Percentiles rank a stretch among this genome's conserved stretches.
Evolutionary conservation across 306 rosid species (phyloP).

Genomic region (Crotalaria pallida): DNA sequence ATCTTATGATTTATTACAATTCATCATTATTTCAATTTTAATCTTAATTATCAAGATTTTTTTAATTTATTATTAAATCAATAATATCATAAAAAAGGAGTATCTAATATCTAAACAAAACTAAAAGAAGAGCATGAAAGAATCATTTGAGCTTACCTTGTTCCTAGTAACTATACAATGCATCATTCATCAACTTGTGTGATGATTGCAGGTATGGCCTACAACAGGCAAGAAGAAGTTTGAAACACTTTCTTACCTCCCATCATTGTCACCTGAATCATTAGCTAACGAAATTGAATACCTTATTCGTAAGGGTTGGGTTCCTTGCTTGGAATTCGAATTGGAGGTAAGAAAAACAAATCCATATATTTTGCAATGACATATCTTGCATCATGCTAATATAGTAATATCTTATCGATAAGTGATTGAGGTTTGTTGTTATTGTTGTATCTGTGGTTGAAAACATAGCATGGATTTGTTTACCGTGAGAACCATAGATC

Average conservation of each 20-base stretch:
- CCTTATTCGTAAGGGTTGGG: conserved; percentile 40
- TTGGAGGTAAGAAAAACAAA: conserved; percentile 6
- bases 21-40: no score
- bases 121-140: neutral
- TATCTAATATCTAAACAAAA: no score
- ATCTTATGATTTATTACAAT: no score
- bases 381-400: no score
- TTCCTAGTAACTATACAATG: no score
- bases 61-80: no score
- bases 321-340: conserved; percentile 64
- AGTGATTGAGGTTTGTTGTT: no score
- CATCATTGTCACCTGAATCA: neutral
- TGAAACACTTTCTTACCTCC: conserved; percentile 70
- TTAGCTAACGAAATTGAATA: conserved; percentile 17
- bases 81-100: no score
- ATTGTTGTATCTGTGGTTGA: neutral
- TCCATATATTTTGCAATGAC: neutral
- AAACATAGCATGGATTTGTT: conserved; percentile 21
- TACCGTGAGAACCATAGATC: conserved; percentile 45
- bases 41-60: no score
- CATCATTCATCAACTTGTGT: no score
- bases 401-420: no score
- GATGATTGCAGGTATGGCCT: neutral
- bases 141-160: neutral
- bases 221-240: conserved; percentile 33